phyloP scores from a whole-genome alignment of 306 rosid species.

The Cicer cuneatum region DNA sequence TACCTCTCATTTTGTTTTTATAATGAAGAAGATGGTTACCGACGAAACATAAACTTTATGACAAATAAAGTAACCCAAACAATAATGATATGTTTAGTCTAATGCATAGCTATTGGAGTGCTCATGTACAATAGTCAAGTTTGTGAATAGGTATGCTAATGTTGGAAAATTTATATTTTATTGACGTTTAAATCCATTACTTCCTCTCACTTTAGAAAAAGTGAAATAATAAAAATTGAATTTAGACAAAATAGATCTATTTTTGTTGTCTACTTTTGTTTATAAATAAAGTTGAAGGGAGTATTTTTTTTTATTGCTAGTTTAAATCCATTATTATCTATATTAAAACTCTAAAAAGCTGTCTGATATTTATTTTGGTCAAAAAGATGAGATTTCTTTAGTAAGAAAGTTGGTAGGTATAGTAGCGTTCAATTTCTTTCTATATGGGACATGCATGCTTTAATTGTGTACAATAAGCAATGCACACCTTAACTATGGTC shows the following conservation, averaged over 20 bases:
- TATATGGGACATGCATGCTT: constrained; percentile 34
- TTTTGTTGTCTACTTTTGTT: no score
- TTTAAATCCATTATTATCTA: constrained; percentile 39
- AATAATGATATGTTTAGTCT: constrained; percentile 32
- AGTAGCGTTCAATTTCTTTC: constrained; percentile 36
- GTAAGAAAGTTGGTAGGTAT: constrained; percentile 7
- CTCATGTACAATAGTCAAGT: constrained; percentile 36
- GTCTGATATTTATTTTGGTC: constrained; percentile 42
- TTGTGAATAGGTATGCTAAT: constrained; percentile 41
- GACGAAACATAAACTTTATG: neutral
- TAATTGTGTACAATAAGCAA: constrained; percentile 26
- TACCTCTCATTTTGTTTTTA: no score
- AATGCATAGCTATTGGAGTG: constrained; percentile 23
- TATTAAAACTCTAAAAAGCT: neutral
- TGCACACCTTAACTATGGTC: constrained; percentile 24
- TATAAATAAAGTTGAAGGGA: no score
- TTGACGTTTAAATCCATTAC: neutral
- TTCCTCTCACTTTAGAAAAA: no score
- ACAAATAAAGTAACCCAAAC: constrained; percentile 24
- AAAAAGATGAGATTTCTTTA: constrained; percentile 42
- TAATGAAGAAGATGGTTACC: no score
- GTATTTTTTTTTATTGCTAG: no score
- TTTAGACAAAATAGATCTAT: no score
- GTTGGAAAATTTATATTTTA: neutral
- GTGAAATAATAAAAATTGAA: no score